Base-by-base conservation (phyloP, 73 alveolate genomes). In the Stentor roeselii region DNA sequence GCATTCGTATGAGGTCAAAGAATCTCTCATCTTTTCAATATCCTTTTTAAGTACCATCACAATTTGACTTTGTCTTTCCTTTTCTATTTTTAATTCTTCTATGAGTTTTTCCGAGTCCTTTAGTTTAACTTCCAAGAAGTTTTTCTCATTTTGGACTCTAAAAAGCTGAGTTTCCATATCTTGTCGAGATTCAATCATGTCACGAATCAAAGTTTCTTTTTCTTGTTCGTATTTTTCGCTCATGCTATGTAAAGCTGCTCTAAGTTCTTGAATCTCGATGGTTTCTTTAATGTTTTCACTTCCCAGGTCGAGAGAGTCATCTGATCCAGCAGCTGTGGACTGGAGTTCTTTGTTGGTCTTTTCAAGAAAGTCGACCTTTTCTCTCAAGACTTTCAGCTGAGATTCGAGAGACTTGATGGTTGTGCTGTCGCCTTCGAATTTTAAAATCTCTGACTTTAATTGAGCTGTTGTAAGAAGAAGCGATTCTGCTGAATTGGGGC, bases 161-260 rank as follows among this genome's bases (percentile, higher is more conserved):
- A 50, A 50, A 6, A 50, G 6, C 21, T 50, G 67, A 11, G 67
- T 50, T 50, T 50, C 67, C 21, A 50, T 50, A 50, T 50, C 67
- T 50, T 50, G 67, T 50, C 67, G 67, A 11, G 67, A 50, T 50
- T 50, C 67, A 11, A 6, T 21, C 6, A 6, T 11, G 67, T 50
- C 67, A 11, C 21, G 6, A 11, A 50, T 11, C 30, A 50, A 11
- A 11, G 67, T 50, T 50, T 50, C 67, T 50, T 50, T 50, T 50
- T 50, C 67, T 50, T 50, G 67, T 11, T 50, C 21, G 67, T 50
- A 50, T 50, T 50, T 50, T 50, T 50, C 67, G 67, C 67, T 50
- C 21, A 50, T 50, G 21, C 6, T 50, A 6, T 21, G 6, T 50
- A 50, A 50, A 11, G 67, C 6, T 11, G 67, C 21, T 50, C 67